A percentile compares a stretch with the other conserved stretches of the same genome.
These are phyloP conservation scores for Nymphaea thermarum DNA, from an alignment of 164 flowering plant genomes.

Conservation along the genomic window DNA sequence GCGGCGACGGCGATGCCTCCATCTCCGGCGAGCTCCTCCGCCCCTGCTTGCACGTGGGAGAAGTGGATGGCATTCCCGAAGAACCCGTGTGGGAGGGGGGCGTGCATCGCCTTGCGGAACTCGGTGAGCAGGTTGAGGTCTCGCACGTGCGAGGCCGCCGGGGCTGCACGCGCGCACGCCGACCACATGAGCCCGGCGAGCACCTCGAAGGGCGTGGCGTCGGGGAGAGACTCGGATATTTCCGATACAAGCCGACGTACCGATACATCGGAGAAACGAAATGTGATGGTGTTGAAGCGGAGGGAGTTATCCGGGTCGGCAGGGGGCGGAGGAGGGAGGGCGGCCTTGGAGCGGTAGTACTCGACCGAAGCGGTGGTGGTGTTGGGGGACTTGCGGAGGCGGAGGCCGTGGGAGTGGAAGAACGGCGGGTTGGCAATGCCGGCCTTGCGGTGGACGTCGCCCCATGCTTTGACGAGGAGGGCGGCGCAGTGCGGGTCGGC, in stretches of 20 bases:
- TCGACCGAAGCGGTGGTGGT: conserved; percentile 14
- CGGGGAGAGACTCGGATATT: conserved; percentile 12
- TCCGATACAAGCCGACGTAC: conserved; percentile 31
- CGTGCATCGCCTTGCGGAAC: conserved; percentile 27
- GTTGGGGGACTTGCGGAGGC: conserved; percentile 13
- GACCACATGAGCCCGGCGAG: conserved; percentile 65
- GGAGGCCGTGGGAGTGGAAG: conserved; percentile 21
- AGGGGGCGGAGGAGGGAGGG: conserved; percentile 2
- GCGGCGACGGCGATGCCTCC: conserved; percentile 15
- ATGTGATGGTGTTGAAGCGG: conserved; percentile 40
- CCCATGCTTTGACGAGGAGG: conserved; percentile 51
- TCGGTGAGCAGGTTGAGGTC: conserved; percentile 36
- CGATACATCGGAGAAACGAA: conserved; percentile 37
- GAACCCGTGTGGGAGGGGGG: conserved; percentile 36
- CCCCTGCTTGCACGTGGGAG: conserved; percentile 17
- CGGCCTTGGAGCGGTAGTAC: conserved; percentile 23
- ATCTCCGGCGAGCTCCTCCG: conserved; percentile 4
- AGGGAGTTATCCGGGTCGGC: conserved; percentile 7
- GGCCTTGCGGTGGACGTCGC: conserved; percentile 24
- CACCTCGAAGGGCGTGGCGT: conserved; percentile 60
- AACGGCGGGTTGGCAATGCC: conserved; percentile 39
- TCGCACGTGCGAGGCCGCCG: conserved; percentile 13
- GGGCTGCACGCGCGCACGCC: conserved; percentile 15
- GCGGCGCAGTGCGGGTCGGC: conserved; percentile 48
- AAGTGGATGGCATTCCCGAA: conserved; percentile 74